Base-by-base conservation (phyloP, 2,329 filamentous ascomycete genomes). In the Xylariales sp. region DNA sequence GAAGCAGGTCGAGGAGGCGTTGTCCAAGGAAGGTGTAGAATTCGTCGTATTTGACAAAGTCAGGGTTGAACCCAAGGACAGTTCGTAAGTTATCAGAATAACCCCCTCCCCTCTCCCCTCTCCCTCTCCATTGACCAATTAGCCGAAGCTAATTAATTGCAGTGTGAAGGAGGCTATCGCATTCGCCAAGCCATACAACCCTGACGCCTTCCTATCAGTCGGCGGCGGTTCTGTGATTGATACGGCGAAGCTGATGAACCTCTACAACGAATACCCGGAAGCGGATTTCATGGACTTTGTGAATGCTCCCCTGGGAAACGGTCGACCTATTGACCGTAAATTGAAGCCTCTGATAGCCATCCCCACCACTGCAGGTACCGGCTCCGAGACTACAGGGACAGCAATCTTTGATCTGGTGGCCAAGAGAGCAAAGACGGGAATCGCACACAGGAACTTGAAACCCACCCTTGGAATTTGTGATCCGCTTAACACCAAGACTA, bases 201-300 rank as follows among this genome's bases (percentile, higher is more conserved):
- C 89, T 0, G 93, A 97, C 62, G 88, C 88, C 3, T 96, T 95
- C 60, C 74, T 98, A 13, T 93, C 93, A 16, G 93, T 98, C 13
- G 93, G 86, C 19, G 76, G 89, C 50, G 93, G 93, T 25, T 95
- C 88, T 27, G 93, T 97, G 48, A 98, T 98, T 50, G 93, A 98
- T 64, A 98, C 93, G 1, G 91, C 93, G 38, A 98, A 98, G 65
- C 74, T 98, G 40, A 97, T 98, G 90, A 98, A 98, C 57, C 75
- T 98, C 0, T 97, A 97, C 66, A 86, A 83, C 1, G 83, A 80
- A 45, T 96, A 89, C 57, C 90, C 90, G 0, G 85, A 96, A 6
- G 91, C 91, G 23, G 87, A 93, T 51, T 96, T 98, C 57, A 74
- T 97, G 24, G 91, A 98, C 70, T 98, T 98, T 53, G 93, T 98